A percentile compares a stretch with the other conserved stretches of the same genome.
Evolutionary conservation across 768 basidiomycete species (phyloP).

Genomic region (Cantharellus anzutake): DNA sequence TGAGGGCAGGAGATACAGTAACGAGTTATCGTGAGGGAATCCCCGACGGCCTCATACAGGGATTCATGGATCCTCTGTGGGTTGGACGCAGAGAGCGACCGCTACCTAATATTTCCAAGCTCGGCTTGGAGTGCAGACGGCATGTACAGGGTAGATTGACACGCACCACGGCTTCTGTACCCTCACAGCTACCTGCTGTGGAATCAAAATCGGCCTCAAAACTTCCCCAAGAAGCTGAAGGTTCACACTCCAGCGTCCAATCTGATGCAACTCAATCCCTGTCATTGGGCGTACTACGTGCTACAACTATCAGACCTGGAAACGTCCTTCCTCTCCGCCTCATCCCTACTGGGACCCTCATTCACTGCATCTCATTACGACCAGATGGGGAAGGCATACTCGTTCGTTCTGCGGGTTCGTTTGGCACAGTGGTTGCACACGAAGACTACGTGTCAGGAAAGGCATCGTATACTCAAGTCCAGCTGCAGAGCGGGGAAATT

Average conservation of each 20-base stretch:
- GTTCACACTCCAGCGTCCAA: not conserved
- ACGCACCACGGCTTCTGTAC: constrained; percentile 6
- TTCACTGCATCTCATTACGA: constrained; percentile 69
- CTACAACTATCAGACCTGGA: constrained; percentile 68
- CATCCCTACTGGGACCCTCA: constrained; percentile 80
- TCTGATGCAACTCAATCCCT: constrained; percentile 21
- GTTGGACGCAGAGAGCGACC: not conserved
- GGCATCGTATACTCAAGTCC: constrained; percentile 61
- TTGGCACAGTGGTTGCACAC: constrained; percentile 63
- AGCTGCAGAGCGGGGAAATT: constrained; percentile 83
- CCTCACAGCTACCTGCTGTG: constrained; percentile 4
- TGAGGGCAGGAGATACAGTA: constrained; percentile 75
- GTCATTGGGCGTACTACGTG: constrained; percentile 68
- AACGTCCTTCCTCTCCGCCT: constrained; percentile 84
- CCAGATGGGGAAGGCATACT: constrained; percentile 63
- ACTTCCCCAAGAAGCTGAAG: not conserved
- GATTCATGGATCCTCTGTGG: constrained; percentile 16
- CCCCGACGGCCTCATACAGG: constrained; percentile 49
- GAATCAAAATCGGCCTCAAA: constrained; percentile 1
- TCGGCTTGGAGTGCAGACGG: not conserved
- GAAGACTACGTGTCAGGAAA: constrained; percentile 24
- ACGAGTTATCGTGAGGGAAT: constrained; percentile 74
- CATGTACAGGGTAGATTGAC: not conserved
- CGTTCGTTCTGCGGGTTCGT: constrained; percentile 78
- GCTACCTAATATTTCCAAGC: not conserved